Base-by-base conservation (phyloP, 805 yeast genomes). In the Candida sphagnicola region DNA sequence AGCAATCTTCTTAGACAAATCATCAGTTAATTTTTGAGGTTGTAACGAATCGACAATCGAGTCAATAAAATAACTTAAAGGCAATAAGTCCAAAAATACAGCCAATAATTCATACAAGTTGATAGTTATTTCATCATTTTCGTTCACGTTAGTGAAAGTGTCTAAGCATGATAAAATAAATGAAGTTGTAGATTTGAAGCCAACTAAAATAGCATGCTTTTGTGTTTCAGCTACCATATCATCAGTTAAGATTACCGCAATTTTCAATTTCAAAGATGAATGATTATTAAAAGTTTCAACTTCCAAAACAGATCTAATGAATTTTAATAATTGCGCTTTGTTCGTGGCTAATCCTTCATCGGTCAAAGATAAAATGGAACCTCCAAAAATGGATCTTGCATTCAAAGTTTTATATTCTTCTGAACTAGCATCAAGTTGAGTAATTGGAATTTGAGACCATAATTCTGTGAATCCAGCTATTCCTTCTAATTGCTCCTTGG, bases 11-110 rank as follows among this genome's bases (percentile, higher is more conserved):
- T 69, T 55, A 10, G 77, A 80, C 18, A 73, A 50, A 2, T 57
- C 44, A 37, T 65, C 61, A 3, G 66, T 50, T 10, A 55, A 50
- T 19, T 50, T 50, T 8, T 46, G 50, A 4, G 49, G 49, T 30
- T 67, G 53, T 45, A 76, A 65, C 0, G 68, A 57, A 15, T 61
- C 63, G 13, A 62, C 44, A 17, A 85, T 72, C 1, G 95, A 77
- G 13, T 71, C 66, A 19, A 83, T 82, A 56, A 86, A 90, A 47
- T 78, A 75, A 44, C 73, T 73, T 46, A 89, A 75, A 21, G 98
- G 96, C 38, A 91, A 66, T 44, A 88, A 67, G 41, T 79, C 78
- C 42, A 91, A 64, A 45, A 82, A 64, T 47, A 76, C 77, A 24
- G 79, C 76, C 46, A 91, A 67, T 36, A 86, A 60, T 18, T 67